Conservation (phyloP, 2,329 filamentous ascomycete species). For the Zasmidium cellare region DNA sequence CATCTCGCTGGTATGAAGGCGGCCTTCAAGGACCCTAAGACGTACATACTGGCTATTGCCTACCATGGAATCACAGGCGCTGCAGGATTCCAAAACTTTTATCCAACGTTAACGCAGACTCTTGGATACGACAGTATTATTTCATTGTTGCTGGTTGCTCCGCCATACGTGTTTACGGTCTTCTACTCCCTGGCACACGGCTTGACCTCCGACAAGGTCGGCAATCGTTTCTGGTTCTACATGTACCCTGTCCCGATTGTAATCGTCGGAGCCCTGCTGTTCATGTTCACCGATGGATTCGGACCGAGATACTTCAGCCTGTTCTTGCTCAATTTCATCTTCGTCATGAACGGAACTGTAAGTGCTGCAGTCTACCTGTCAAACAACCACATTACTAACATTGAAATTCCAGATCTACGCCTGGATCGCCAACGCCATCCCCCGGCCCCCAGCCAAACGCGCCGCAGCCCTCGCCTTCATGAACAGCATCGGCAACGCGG, state of each 20-base stretch:
- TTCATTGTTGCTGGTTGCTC: constrained; percentile 53
- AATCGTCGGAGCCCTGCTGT: constrained; percentile 54
- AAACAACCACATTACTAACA: not conserved
- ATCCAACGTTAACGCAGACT: constrained; percentile 52
- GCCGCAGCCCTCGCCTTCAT: constrained; percentile 72
- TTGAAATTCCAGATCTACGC: constrained; percentile 53
- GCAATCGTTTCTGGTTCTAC: constrained; percentile 55
- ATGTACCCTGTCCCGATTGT: constrained; percentile 54
- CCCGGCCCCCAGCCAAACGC: constrained; percentile 73
- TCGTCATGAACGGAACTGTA: constrained; percentile 53
- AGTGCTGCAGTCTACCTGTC: not conserved
- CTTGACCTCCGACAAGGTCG: constrained; percentile 45
- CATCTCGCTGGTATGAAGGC: constrained; percentile 53
- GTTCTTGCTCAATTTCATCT: constrained; percentile 59
- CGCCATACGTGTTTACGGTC: constrained; percentile 57
- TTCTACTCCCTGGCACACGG: constrained; percentile 49
- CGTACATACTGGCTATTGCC: constrained; percentile 49
- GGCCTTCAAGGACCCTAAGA: constrained; percentile 53
- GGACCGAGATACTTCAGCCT: constrained; percentile 56
- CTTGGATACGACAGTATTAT: constrained; percentile 46
- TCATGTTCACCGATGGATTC: constrained; percentile 54
- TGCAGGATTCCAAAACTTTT: constrained; percentile 58
- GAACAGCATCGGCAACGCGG: constrained; percentile 70
- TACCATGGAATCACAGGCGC: constrained; percentile 53
- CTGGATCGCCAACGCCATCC: constrained; percentile 76